phyloP scores from a whole-genome alignment of 306 rosid genomes.

The Rosa persica region DNA sequence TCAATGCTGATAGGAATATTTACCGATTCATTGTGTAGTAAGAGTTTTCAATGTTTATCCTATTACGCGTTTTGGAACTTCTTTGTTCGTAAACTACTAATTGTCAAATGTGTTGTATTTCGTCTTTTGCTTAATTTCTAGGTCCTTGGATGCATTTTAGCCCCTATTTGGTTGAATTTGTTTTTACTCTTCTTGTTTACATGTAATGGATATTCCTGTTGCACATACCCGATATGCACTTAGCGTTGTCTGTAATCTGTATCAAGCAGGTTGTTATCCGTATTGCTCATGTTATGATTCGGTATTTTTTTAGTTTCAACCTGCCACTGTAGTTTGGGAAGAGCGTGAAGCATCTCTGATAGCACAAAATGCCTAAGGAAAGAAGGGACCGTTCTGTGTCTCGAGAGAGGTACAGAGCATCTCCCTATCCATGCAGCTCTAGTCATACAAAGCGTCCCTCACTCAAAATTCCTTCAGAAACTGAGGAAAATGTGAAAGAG shows the following conservation, averaged over 20 bases:
- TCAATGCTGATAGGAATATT: neutral
- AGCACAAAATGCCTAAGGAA: conserved; percentile 78
- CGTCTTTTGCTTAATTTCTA: neutral
- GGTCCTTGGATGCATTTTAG: neutral
- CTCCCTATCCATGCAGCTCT: conserved; percentile 81
- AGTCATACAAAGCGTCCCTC: conserved; percentile 44
- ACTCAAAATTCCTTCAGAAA: conserved; percentile 47
- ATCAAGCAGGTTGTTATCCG: neutral
- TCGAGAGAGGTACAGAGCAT: conserved; percentile 64
- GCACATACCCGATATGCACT: neutral
- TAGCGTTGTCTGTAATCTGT: neutral
- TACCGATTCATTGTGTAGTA: neutral
- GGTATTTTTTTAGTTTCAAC: conserved; percentile 8
- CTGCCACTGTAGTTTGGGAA: conserved; percentile 9
- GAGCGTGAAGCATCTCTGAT: conserved; percentile 15
- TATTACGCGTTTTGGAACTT: no score
- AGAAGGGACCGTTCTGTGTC: conserved; percentile 86
- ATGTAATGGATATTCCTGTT: neutral
- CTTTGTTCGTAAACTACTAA: neutral
- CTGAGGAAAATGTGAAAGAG: conserved; percentile 62
- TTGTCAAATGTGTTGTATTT: neutral
- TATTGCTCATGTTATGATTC: neutral
- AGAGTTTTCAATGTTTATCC: neutral
- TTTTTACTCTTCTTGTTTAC: neutral
- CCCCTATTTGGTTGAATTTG: no score